Evolutionary conservation across 2,329 filamentous ascomycete species (phyloP).

Genomic region (Decorospora gaudefroyi): DNA sequence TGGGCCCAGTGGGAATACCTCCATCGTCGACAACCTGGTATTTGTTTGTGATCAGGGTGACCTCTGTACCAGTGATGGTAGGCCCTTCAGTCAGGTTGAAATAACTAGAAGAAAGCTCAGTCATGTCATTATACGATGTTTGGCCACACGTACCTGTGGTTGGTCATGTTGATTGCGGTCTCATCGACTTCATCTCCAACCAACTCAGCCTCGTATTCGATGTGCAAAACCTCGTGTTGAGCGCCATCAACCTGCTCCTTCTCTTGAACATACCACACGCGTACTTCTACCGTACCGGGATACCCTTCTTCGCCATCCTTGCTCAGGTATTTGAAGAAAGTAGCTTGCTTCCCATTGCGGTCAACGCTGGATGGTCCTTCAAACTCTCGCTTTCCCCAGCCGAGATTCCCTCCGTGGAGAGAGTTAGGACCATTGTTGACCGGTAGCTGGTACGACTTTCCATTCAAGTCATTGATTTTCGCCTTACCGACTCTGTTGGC

Average conservation of each 20-base stretch:
- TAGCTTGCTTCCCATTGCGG: conserved; percentile 54
- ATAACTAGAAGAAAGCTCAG: conserved; percentile 53
- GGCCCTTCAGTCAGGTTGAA: conserved; percentile 67
- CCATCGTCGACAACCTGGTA: conserved; percentile 75
- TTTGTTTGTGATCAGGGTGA: conserved; percentile 61
- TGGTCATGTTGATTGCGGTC: conserved; percentile 90
- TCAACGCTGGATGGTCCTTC: conserved; percentile 67
- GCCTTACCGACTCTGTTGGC: conserved; percentile 80
- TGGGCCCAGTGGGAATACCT: conserved; percentile 73
- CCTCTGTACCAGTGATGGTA: conserved; percentile 66
- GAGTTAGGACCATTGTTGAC: conserved; percentile 79
- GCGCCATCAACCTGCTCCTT: conserved; percentile 66
- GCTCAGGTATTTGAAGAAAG: conserved; percentile 62
- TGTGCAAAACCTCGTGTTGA: conserved; percentile 72
- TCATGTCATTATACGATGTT: not conserved
- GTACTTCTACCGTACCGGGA: conserved; percentile 79
- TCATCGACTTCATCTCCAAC: conserved; percentile 76
- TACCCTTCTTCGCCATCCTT: conserved; percentile 86
- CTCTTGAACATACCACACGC: conserved; percentile 76
- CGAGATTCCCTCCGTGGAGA: conserved; percentile 59
- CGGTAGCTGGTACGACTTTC: conserved; percentile 68
- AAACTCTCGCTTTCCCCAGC: conserved; percentile 83
- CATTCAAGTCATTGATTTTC: conserved; percentile 73
- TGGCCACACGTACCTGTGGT: conserved; percentile 72
- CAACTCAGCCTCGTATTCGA: conserved; percentile 89